Conservation (phyloP, 176 grass and related monocot genomes). For the Rhynchospora pubera region DNA sequence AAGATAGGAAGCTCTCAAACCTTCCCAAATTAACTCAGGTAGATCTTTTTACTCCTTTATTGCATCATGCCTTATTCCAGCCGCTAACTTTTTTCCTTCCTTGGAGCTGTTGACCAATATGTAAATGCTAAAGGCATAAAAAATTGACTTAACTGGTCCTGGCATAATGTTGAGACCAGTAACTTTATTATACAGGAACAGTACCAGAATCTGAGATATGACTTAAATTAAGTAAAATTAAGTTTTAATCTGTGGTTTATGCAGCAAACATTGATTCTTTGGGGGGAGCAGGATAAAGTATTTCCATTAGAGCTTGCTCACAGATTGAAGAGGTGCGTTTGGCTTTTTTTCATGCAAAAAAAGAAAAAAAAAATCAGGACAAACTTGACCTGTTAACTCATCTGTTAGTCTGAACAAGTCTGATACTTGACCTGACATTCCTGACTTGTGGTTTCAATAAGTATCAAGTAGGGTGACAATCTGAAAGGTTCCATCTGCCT, state of each 20-base stretch:
- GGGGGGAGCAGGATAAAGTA: slow-evolving; percentile 76
- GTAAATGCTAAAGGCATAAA: background rate
- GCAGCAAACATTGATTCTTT: slow-evolving; percentile 64
- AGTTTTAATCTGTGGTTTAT: background rate
- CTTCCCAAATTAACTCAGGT: slow-evolving; percentile 86
- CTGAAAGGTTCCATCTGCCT: background rate
- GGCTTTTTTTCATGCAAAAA: background rate
- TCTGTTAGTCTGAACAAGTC: background rate
- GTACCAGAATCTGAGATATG: background rate
- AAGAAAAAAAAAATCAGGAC: background rate
- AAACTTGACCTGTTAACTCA: background rate
- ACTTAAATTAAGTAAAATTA: background rate
- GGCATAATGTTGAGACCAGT: background rate
- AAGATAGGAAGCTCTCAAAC: slow-evolving; percentile 46
- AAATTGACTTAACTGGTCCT: background rate
- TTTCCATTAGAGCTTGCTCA: slow-evolving; percentile 89
- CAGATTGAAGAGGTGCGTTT: slow-evolving; percentile 66
- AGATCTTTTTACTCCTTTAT: background rate
- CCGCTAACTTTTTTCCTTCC: background rate
- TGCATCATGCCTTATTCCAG: background rate
- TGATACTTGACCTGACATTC: background rate
- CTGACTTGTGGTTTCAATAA: background rate
- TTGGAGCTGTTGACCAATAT: background rate
- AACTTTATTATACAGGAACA: background rate
- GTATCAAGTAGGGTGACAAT: background rate